phyloP scores from a whole-genome alignment of 495 filamentous ascomycete genomes.

The Lentithecium fluviatile region DNA sequence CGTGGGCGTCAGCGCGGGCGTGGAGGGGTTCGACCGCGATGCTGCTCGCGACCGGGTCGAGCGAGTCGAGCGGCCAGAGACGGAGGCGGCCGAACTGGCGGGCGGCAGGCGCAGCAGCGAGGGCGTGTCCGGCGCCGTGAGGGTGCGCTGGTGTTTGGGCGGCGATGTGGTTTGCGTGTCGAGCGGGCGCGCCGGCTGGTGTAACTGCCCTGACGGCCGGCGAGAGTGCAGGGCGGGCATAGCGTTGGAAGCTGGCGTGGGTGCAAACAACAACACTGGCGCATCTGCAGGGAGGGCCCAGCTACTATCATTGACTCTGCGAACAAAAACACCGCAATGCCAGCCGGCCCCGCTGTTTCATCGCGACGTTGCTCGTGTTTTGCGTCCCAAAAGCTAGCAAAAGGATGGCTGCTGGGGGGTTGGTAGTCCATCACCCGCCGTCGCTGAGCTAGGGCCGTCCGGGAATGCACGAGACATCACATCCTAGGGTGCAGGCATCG shows the following conservation, averaged over 20 bases:
- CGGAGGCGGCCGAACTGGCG: conserved; percentile 12
- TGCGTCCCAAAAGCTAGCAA: background rate
- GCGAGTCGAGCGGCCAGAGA: conserved; percentile 15
- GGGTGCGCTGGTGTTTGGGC: conserved; percentile 28
- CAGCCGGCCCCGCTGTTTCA: conserved; percentile 7
- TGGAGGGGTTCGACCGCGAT: conserved; percentile 28
- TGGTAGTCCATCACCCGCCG: background rate
- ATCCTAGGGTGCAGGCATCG: conserved; percentile 5
- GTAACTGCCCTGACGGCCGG: background rate
- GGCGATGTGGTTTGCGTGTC: background rate
- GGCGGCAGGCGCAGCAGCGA: conserved; percentile 25
- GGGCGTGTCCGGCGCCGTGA: conserved; percentile 18
- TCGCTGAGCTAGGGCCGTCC: conserved; percentile 8
- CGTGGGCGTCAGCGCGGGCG: conserved; percentile 24
- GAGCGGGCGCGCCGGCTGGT: background rate
- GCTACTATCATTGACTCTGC: background rate
- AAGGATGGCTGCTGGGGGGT: background rate
- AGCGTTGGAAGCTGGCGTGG: background rate
- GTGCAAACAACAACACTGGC: conserved; percentile 1
- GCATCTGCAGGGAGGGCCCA: background rate
- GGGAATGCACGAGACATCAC: conserved; percentile 28
- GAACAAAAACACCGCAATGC: background rate
- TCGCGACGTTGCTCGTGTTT: background rate
- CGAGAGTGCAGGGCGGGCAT: conserved; percentile 9
- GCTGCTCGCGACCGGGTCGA: conserved; percentile 18